Conservation (phyloP, 2,329 filamentous ascomycete genomes). For the Talaromyces verruculosus region DNA sequence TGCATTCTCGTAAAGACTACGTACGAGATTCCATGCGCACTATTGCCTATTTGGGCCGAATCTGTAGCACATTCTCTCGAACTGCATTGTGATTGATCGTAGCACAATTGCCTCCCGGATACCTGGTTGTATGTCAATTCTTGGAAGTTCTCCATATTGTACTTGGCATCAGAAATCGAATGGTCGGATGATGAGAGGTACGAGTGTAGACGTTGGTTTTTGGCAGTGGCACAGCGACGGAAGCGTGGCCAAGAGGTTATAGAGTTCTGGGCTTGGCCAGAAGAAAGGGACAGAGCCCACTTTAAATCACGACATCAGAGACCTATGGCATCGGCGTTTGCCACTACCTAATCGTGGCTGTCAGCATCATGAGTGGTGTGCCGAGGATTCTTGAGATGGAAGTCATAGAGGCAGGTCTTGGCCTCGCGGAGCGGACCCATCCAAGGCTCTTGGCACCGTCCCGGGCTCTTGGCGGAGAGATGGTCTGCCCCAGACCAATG, state of each 20-base stretch:
- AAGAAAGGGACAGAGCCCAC: not conserved
- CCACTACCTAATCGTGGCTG: not conserved
- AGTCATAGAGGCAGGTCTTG: not conserved
- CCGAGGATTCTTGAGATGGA: not conserved
- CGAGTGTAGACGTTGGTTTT: not conserved
- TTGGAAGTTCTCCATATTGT: not conserved
- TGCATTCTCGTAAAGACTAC: not conserved
- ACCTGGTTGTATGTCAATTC: not conserved
- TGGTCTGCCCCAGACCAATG: not conserved
- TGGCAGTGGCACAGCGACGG: not conserved
- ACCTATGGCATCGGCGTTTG: not conserved
- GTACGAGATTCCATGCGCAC: slow-evolving; percentile 1
- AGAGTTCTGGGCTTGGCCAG: not conserved
- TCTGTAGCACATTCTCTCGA: slow-evolving; percentile 1
- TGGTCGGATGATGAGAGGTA: not conserved
- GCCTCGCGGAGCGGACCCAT: not conserved
- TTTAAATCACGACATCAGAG: not conserved
- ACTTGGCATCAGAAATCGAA: not conserved
- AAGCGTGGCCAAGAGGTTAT: not conserved
- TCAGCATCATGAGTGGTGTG: not conserved
- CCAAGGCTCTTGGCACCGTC: not conserved
- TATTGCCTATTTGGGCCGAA: slow-evolving; percentile 5
- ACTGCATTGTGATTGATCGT: not conserved
- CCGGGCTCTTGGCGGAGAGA: not conserved
- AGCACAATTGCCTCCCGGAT: not conserved